These are phyloP conservation scores for Brassica cretica DNA, from an alignment of 345 rosid genomes.

Conservation along the genomic window DNA sequence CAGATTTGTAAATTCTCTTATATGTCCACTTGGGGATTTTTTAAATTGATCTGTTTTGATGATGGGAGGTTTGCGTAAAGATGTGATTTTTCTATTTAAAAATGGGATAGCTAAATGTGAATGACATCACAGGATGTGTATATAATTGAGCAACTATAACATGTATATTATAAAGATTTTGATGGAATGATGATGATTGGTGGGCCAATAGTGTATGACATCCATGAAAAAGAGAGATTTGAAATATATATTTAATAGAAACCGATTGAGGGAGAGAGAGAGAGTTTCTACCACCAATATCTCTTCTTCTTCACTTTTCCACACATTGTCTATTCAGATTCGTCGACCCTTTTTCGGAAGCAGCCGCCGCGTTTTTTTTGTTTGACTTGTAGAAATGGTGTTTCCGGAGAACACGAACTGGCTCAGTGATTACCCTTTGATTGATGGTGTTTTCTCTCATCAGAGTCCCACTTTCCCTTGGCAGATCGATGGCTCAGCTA, in stretches of 20 bases:
- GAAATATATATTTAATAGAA: constrained; percentile 10
- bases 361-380: constrained; percentile 22
- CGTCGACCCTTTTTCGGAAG: background rate
- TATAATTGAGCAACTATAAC: constrained; percentile 26
- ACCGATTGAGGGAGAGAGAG: constrained; percentile 13
- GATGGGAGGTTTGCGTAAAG: background rate
- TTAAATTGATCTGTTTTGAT: background rate
- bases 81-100: background rate
- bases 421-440: constrained; percentile 59
- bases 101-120: background rate
- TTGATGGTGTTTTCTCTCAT: constrained; percentile 60
- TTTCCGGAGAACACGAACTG: constrained; percentile 73
- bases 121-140: background rate
- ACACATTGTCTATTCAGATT: constrained; percentile 22
- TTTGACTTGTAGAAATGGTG: constrained; percentile 50
- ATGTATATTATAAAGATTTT: background rate
- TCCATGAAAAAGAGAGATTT: constrained; percentile 21
- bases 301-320: constrained; percentile 25
- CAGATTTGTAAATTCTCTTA: background rate
- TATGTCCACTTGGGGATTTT: too few species aligned
- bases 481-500: constrained; percentile 60
- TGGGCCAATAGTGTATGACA: constrained; percentile 25
- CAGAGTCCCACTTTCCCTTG: constrained; percentile 48
- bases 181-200: constrained; percentile 30
- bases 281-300: constrained; percentile 24